Evolutionary conservation across 2,329 filamentous ascomycete genomes (phyloP).

Genomic region (Colletotrichum sp.): DNA sequence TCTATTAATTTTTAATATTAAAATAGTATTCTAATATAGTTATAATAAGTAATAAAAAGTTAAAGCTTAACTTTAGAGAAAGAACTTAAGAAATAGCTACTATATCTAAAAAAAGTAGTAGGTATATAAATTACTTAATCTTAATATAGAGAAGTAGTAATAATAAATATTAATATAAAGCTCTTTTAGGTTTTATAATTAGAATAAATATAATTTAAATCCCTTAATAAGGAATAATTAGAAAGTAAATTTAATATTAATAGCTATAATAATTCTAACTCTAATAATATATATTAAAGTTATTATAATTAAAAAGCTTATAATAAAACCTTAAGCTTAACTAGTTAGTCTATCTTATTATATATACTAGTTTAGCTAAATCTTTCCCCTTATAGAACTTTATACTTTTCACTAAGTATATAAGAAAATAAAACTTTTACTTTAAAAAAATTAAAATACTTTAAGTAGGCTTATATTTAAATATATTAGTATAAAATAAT

Average conservation of each 20-base stretch:
- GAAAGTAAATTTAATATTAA: fast-evolving
- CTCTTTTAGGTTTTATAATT: background rate
- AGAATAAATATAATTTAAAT: background rate
- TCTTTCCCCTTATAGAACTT: too few species aligned
- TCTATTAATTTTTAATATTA: background rate
- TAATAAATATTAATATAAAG: background rate
- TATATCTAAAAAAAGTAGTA: background rate
- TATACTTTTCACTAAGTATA: fast-evolving
- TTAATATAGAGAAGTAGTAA: background rate
- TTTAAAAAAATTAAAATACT: too few species aligned
- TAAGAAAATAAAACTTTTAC: too few species aligned
- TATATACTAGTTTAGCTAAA: fast-evolving
- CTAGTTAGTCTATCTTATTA: too few species aligned
- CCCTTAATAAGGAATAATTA: too few species aligned
- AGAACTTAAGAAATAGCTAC: background rate
- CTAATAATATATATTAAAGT: too few species aligned
- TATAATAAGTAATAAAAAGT: background rate
- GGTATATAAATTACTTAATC: background rate
- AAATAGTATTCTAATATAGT: background rate
- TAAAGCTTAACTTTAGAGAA: background rate
- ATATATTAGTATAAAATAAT: too few species aligned
- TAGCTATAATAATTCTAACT: too few species aligned
- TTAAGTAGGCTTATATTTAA: too few species aligned
- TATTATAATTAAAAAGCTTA: too few species aligned
- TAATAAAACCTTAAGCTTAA: too few species aligned